Conservation (phyloP, 1,139 yeast genomes). For the Arxiozyma bovina region DNA sequence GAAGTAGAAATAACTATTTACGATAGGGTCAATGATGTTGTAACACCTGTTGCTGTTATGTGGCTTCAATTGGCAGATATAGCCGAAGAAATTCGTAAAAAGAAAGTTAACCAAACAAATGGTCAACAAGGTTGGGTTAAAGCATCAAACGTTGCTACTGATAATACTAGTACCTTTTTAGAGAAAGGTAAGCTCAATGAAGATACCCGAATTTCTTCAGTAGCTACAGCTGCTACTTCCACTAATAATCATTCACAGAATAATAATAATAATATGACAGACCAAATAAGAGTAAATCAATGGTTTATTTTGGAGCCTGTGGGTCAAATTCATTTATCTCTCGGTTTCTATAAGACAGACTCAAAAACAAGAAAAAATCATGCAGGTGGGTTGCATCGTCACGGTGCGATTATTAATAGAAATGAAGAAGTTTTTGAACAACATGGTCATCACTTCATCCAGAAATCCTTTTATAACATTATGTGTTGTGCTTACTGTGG, state of each 20-base stretch:
- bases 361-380: conserved; percentile 40
- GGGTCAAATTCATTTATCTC: conserved; percentile 71
- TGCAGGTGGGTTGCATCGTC: conserved; percentile 70
- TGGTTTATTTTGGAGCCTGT: conserved; percentile 94
- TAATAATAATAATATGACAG: background rate
- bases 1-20: conserved; percentile 83
- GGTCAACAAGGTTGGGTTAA: conserved; percentile 81
- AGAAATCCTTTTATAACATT: conserved; percentile 87
- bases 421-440: conserved; percentile 93
- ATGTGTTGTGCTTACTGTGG: conserved; percentile 98
- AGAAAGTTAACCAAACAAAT: conserved; percentile 68
- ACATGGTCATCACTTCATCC: conserved; percentile 94
- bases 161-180: background rate
- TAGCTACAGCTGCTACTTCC: conserved; percentile 5
- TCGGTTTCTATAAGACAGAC: conserved; percentile 70
- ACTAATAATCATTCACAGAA: background rate
- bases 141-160: conserved; percentile 40
- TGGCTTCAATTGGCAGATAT: conserved; percentile 88
- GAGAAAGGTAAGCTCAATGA: background rate
- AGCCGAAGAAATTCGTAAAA: conserved; percentile 88
- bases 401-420: conserved; percentile 93
- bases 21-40: conserved; percentile 59
- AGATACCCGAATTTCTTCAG: conserved; percentile 6
- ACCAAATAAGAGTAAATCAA: conserved; percentile 43
- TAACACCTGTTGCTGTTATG: conserved; percentile 83